A percentile compares a stretch with the other conserved stretches of the same genome.
Evolutionary conservation across 2,329 filamentous ascomycete genomes (phyloP).

Genomic region (Fusarium continuum): DNA sequence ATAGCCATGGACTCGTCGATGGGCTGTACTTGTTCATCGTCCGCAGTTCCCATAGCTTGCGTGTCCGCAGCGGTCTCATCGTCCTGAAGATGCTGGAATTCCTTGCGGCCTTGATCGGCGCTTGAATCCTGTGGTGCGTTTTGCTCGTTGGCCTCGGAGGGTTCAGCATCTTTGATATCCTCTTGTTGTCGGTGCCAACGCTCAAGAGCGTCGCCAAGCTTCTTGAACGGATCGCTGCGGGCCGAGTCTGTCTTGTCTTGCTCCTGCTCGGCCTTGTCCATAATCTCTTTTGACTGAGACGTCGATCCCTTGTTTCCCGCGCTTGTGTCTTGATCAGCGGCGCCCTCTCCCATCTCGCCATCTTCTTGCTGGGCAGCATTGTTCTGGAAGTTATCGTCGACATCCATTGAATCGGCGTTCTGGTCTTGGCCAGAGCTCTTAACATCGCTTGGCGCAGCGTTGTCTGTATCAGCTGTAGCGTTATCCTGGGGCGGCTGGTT

Average conservation of each 20-base stretch:
- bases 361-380: constrained; percentile 72
- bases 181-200: constrained; percentile 90
- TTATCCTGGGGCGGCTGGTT: constrained; percentile 55
- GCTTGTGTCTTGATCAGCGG: constrained; percentile 70
- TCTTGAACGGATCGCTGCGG: constrained; percentile 82
- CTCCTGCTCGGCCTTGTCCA: constrained; percentile 57
- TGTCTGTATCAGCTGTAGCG: constrained; percentile 65
- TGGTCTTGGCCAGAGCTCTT: constrained; percentile 72
- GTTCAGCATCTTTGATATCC: constrained; percentile 73
- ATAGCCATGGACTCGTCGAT: constrained; percentile 91
- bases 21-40: constrained; percentile 84
- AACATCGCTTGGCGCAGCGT: constrained; percentile 69
- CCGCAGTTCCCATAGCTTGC: constrained; percentile 89
- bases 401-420: constrained; percentile 69
- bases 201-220: constrained; percentile 91
- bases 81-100: constrained; percentile 92
- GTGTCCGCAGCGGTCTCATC: constrained; percentile 84
- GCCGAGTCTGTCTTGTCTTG: constrained; percentile 54
- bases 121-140: constrained; percentile 60
- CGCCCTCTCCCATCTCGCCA: constrained; percentile 71
- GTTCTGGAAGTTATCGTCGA: constrained; percentile 67
- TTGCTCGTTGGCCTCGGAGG: constrained; percentile 51
- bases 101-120: constrained; percentile 71
- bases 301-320: constrained; percentile 70
- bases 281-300: constrained; percentile 58